These are phyloP conservation scores for Termitomyces sp. DNA, from an alignment of 768 basidiomycete genomes.

Conservation along the genomic window DNA sequence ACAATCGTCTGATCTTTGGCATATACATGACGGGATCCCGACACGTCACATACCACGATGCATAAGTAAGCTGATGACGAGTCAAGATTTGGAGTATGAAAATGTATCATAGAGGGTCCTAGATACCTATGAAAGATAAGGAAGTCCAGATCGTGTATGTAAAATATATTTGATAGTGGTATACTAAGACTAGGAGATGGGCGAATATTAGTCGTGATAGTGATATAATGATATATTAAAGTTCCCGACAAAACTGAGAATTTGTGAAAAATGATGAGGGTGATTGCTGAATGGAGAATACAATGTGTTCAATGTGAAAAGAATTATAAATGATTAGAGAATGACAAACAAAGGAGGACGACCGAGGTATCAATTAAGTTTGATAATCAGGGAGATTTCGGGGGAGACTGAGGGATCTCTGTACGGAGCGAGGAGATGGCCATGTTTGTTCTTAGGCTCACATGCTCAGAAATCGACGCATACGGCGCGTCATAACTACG, in stretches of 20 bases:
- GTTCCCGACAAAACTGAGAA: neutral
- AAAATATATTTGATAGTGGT: neutral
- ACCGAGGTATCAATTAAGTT: neutral
- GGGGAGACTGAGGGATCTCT: conserved; percentile 28
- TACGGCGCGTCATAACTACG: conserved; percentile 7
- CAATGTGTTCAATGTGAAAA: neutral
- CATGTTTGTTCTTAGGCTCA: conserved; percentile 31
- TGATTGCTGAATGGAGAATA: neutral
- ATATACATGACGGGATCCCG: neutral
- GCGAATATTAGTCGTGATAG: neutral
- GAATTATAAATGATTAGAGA: neutral
- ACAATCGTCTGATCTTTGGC: neutral
- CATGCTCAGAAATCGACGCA: conserved; percentile 16
- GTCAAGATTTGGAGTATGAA: neutral
- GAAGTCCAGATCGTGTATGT: neutral
- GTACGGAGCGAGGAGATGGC: conserved; percentile 40
- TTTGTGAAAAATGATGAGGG: neutral
- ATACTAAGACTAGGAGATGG: neutral
- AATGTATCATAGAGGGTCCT: neutral
- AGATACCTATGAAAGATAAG: neutral
- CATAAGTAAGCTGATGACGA: neutral
- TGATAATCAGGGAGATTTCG: neutral
- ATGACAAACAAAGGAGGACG: neutral
- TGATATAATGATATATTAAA: neutral
- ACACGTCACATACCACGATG: neutral